Evolutionary conservation across 805 yeast species (phyloP), one percentile per base, ranked within the genome.

Genomic region (Ogataea allantospora): DNA sequence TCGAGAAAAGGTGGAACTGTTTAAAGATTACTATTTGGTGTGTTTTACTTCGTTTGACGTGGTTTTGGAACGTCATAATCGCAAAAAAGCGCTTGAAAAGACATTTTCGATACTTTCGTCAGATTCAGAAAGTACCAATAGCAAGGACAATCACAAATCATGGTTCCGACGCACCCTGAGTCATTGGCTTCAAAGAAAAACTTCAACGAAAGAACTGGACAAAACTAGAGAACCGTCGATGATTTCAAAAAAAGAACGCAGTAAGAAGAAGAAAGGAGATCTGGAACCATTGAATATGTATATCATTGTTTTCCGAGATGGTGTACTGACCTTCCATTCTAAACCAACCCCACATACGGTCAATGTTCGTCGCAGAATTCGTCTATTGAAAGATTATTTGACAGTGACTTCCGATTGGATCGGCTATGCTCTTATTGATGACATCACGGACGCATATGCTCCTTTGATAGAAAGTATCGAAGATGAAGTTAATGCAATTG

Each of bases 391-490:
- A 44, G 99, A 93, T 58, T 91, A 89, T 55, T 67, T 93, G 44
- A 87, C 86, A 2, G 95, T 93, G 5, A 78, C 91, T 2, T 79
- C 97, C 0, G 98, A 93, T 60, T 93, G 99, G 99, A 83, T 93
- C 30, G 91, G 96, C 1, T 93, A 93, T 63, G 98, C 98, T 0
- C 66, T 93, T 46, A 87, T 93, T 51, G 99, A 93, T 66, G 98
- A 93, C 59, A 87, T 93, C 47, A 91, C 97, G 0, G 99, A 93
- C 68, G 95, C 95, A 0, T 93, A 87, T 68, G 98, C 95, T 1
- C 99, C 99, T 2, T 78, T 93, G 83, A 89, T 93, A 46, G 95
- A 87, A 42, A 77, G 91, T 31, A 89, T 93, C 35, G 98, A 93
- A 57, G 88, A 81, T 42, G 99, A 93, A 53, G 98, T 93, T 15